Base-by-base conservation (phyloP, 257 asterid genomes). In the Forsythia viridissima region DNA sequence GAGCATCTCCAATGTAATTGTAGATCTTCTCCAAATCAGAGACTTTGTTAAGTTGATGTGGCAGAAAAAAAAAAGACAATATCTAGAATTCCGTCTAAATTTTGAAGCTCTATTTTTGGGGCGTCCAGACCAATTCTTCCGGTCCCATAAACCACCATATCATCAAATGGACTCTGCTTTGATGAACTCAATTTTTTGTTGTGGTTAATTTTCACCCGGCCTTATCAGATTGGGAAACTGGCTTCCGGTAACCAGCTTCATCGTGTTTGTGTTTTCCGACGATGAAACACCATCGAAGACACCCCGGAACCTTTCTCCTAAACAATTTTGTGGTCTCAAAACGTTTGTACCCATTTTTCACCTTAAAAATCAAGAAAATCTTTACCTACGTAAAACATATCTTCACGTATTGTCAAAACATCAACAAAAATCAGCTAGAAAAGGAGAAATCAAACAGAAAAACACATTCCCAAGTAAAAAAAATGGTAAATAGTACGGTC, bases 291-390 rank as follows among this genome's bases (percentile, higher is more conserved):
- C 51, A 57, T 30, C n/a, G 69, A 44, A 72, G 76, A 0, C 65
- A 42, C 59, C 18, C 69, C 34, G 78, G 40, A 74, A 78, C 34
- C 89, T 76, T 52, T 70, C 86, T 1, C 15, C 86, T 78, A 85
- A 77, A 75, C 81, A 66, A 74, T 85, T 85, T 2, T 79, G 91
- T 75, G 87, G 82, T 67, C 77, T 48, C 79, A 85, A 77, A 77
- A 87, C 87, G 70, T 87, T 87, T 39, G 91, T 87, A 7, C 86
- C 91, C 91, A 87, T 87, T 2, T 82, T 30, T 44, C n/a, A 55
- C 8, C 20, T 8, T 11, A 51, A 51, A 7, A 12, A 51, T 21
- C 76, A 12, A 16, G 61, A 51, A 70, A 70, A 37, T 6, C 7
- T 30, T 38, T 12, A 37, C 41, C 52, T 66, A 48, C 65, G 21